These are phyloP conservation scores for Eruca vesicaria DNA, from an alignment of 441 rosid species.

Conservation along the genomic window DNA sequence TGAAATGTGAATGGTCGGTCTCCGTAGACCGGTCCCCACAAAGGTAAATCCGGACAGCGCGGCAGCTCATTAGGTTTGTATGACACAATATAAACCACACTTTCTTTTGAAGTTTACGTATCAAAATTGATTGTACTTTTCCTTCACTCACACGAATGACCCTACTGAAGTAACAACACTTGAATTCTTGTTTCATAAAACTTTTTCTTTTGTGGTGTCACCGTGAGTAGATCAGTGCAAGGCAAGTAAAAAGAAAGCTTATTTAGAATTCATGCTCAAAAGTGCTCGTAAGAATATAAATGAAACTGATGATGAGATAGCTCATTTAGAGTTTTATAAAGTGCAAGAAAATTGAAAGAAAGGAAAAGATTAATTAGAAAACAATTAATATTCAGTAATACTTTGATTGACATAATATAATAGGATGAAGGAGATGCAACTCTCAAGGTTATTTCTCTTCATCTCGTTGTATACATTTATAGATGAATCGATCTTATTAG, in stretches of 20 bases:
- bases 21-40: conserved; percentile 21
- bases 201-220: conserved; percentile 1
- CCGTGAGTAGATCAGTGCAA: neutral
- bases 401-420: neutral
- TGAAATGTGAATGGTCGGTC: conserved; percentile 25
- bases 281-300: neutral
- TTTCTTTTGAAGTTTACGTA: conserved; percentile 25
- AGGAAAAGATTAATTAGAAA: neutral
- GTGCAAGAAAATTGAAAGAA: neutral
- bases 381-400: neutral
- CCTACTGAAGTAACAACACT: conserved; percentile 17
- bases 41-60: conserved; percentile 1
- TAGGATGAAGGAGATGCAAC: neutral
- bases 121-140: conserved; percentile 16
- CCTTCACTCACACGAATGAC: conserved; percentile 6
- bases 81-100: conserved; percentile 1
- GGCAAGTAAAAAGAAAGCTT: neutral
- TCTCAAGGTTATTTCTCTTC: neutral
- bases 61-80: conserved; percentile 11
- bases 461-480: neutral
- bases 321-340: neutral
- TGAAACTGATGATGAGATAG: neutral
- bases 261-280: neutral
- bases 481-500: neutral
- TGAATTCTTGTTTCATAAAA: conserved; percentile 1